A percentile compares a stretch with the other conserved stretches of the same genome.
Evolutionary conservation across 1,284 basidiomycete species (phyloP).

Genomic region (Ceratobasidium sp.): DNA sequence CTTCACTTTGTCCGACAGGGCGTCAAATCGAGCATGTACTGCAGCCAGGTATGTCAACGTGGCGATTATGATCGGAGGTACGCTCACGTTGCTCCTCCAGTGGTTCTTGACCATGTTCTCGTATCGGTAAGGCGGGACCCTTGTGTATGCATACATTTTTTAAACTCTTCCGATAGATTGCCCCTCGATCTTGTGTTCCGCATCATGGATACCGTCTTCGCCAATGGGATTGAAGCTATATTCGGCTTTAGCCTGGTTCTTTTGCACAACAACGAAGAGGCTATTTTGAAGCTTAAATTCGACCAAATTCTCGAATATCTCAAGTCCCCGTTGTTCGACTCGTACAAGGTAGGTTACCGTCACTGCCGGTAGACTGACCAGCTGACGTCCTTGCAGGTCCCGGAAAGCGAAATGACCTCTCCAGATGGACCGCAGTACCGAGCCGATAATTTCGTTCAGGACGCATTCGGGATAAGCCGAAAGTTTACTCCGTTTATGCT

Average conservation of each 20-base stretch:
- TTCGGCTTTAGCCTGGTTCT: constrained; percentile 94
- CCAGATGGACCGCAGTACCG: constrained; percentile 60
- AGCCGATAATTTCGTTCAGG: constrained; percentile 84
- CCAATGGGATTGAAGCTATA: constrained; percentile 96
- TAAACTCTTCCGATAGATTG: constrained; percentile 68
- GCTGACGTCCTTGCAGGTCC: constrained; percentile 27
- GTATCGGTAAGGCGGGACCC: constrained; percentile 70
- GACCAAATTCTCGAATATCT: constrained; percentile 87
- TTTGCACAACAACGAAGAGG: constrained; percentile 88
- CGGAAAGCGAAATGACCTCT: constrained; percentile 51
- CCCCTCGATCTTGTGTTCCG: constrained; percentile 94
- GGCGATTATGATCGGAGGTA: neutral
- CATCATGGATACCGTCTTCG: constrained; percentile 94
- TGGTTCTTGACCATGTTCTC: constrained; percentile 99
- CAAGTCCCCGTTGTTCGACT: constrained; percentile 83
- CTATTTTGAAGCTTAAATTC: constrained; percentile 81
- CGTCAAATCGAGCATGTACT: constrained; percentile 96
- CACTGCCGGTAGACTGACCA: neutral
- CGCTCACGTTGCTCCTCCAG: constrained; percentile 61
- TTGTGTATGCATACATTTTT: neutral
- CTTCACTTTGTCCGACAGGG: constrained; percentile 93
- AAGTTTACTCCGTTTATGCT: constrained; percentile 92
- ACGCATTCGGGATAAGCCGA: constrained; percentile 73
- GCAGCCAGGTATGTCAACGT: constrained; percentile 56
- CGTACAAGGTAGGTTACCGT: constrained; percentile 67